These are phyloP conservation scores for Epichloe uncinata DNA, from an alignment of 2,329 filamentous ascomycete genomes.

Conservation along the genomic window DNA sequence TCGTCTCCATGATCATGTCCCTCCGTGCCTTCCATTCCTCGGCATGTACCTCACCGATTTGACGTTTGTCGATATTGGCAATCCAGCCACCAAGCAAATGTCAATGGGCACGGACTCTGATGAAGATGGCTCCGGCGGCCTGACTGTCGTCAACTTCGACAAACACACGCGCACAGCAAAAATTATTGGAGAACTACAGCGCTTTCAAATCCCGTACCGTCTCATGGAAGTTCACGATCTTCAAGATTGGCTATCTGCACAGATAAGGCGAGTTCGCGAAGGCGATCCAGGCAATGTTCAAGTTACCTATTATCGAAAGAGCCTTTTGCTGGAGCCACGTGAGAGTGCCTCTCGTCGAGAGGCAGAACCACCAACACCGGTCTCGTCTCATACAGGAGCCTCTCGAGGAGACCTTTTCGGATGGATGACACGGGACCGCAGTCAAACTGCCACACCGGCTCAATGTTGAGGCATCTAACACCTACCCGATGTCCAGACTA, in stretches of 20 bases:
- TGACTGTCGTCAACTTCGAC: constrained; percentile 91
- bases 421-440: constrained; percentile 39
- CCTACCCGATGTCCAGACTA: neutral
- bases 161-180: constrained; percentile 91
- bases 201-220: constrained; percentile 88
- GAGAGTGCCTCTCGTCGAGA: constrained; percentile 29
- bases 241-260: constrained; percentile 81
- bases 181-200: constrained; percentile 89
- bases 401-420: constrained; percentile 31
- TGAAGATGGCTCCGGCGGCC: constrained; percentile 50
- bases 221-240: constrained; percentile 74
- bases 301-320: constrained; percentile 63
- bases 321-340: constrained; percentile 68
- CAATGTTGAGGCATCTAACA: constrained; percentile 5
- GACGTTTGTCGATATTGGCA: constrained; percentile 91
- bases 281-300: constrained; percentile 42
- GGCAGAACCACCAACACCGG: constrained; percentile 19
- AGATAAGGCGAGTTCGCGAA: constrained; percentile 64
- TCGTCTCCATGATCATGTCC: constrained; percentile 71
- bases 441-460: constrained; percentile 14
- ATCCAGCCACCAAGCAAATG: constrained; percentile 71
- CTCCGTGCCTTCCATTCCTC: constrained; percentile 87
- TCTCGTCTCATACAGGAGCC: constrained; percentile 16
- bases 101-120: constrained; percentile 31
- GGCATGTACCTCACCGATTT: constrained; percentile 94